A percentile compares a stretch with the other conserved stretches of the same genome.
These are phyloP conservation scores for Calonectria hawksworthii DNA, from an alignment of 2,329 filamentous ascomycete species.

Conservation along the genomic window DNA sequence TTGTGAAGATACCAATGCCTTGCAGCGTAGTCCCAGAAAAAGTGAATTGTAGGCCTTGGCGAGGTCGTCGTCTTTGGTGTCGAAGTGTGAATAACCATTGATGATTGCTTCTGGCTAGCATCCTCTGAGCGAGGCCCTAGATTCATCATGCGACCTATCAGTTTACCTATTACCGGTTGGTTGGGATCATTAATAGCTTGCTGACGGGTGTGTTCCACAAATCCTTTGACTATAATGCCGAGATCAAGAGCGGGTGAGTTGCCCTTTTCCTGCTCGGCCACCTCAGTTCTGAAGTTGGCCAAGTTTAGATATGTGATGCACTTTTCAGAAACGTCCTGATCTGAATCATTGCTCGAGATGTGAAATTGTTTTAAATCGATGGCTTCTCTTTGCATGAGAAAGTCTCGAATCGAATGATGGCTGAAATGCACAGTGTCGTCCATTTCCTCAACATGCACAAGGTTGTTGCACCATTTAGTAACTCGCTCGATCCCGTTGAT, in stretches of 20 bases:
- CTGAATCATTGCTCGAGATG: not conserved
- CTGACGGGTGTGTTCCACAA: too few relatives aligned
- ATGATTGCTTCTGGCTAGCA: not conserved
- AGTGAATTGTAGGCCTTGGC: not conserved
- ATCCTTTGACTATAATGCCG: not conserved
- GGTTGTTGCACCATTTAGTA: slow-evolving; percentile 24
- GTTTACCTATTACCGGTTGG: not conserved
- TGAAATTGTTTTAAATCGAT: not conserved
- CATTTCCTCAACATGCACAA: slow-evolving; percentile 23
- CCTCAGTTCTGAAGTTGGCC: not conserved
- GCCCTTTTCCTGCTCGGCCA: not conserved
- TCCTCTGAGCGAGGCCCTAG: not conserved
- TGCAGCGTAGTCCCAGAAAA: not conserved
- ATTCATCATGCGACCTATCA: not conserved
- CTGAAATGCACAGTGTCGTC: slow-evolving; percentile 33
- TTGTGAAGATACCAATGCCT: not conserved
- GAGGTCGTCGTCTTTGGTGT: too few relatives aligned
- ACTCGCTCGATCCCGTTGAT: slow-evolving; percentile 15
- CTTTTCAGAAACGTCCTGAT: not conserved
- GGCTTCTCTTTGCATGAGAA: not conserved
- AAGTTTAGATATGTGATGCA: slow-evolving; percentile 30
- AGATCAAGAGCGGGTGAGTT: not conserved
- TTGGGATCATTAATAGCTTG: too few relatives aligned
- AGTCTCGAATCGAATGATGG: slow-evolving; percentile 34
- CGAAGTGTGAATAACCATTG: not conserved